A percentile compares a stretch with the other conserved stretches of the same genome.
Conservation (phyloP, 805 yeast genomes). For the Hanseniaspora nectarophila region DNA sequence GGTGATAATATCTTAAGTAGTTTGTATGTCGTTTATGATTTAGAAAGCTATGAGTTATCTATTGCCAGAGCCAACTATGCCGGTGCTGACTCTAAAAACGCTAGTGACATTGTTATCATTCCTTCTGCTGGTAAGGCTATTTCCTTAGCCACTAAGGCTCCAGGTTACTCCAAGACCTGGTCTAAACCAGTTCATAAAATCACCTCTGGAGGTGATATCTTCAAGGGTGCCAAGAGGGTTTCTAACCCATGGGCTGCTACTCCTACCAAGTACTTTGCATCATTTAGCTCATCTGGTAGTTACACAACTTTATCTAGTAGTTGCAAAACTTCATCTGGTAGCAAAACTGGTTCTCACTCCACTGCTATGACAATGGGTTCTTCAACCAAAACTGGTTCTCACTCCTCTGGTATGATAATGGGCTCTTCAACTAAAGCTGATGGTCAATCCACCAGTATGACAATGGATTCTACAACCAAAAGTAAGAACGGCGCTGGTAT, state of each 20-base stretch:
- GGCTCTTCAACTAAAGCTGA: too few species aligned
- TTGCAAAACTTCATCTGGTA: neutral
- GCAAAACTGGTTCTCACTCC: too few species aligned
- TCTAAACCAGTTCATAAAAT: conserved; percentile 18
- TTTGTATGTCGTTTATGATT: conserved; percentile 54
- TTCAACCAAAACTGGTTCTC: too few species aligned
- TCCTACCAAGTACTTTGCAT: neutral
- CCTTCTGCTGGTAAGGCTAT: conserved; percentile 22
- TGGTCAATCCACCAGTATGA: too few species aligned
- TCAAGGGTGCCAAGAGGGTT: conserved; percentile 16
- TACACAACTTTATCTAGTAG: too few species aligned
- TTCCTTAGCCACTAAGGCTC: conserved; percentile 41
- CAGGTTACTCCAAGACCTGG: conserved; percentile 37
- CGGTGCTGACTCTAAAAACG: conserved; percentile 28
- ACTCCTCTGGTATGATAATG: too few species aligned
- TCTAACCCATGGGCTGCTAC: neutral
- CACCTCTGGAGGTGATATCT: conserved; percentile 24
- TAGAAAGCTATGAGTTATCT: conserved; percentile 40
- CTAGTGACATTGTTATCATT: neutral
- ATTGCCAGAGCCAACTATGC: conserved; percentile 34
- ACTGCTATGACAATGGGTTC: too few species aligned
- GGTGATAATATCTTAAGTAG: conserved; percentile 49
- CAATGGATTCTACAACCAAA: too few species aligned
- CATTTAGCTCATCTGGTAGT: neutral
- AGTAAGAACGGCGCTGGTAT: too few species aligned